phyloP scores from a whole-genome alignment of 2,329 filamentous ascomycete genomes.

The Metarhizium guizhouense region DNA sequence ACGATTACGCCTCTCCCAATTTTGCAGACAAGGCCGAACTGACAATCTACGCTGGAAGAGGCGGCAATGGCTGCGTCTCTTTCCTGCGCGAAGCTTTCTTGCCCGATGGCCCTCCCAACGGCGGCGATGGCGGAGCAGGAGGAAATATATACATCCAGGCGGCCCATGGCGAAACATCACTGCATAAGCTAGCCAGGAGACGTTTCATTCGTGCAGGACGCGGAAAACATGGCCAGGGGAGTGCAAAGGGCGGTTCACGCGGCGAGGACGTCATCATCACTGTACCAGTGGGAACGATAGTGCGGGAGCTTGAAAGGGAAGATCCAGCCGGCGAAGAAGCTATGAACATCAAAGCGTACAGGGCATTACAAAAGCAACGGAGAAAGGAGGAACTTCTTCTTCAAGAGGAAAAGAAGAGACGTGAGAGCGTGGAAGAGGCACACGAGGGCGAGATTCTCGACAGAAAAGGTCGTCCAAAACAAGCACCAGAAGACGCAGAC shows the following conservation, averaged over 20 bases:
- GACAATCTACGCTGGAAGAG: constrained; percentile 67
- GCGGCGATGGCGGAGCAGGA: constrained; percentile 85
- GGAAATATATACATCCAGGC: constrained; percentile 94
- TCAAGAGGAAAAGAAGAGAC: constrained; percentile 22
- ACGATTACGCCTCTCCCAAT: constrained; percentile 72
- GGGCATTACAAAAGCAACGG: constrained; percentile 22
- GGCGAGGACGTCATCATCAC: constrained; percentile 83
- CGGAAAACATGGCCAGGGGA: constrained; percentile 73
- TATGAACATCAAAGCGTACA: constrained; percentile 23
- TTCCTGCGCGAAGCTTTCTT: constrained; percentile 90
- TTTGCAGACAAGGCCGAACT: constrained; percentile 84
- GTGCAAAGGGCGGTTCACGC: constrained; percentile 62
- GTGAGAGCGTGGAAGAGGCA: constrained; percentile 6
- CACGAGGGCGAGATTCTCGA: constrained; percentile 3
- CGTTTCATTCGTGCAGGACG: constrained; percentile 65
- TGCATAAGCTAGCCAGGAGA: constrained; percentile 81
- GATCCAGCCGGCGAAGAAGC: constrained; percentile 68
- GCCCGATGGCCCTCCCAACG: constrained; percentile 82
- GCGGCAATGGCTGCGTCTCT: constrained; percentile 88
- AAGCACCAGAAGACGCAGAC: constrained; percentile 16
- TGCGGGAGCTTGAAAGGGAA: constrained; percentile 69
- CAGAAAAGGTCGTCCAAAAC: constrained; percentile 5
- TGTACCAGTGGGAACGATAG: constrained; percentile 86
- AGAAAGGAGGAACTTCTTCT: constrained; percentile 22
- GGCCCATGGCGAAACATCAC: constrained; percentile 77